Evolutionary conservation across 805 yeast genomes (phyloP).

Genomic region (Starmera quercuum): DNA sequence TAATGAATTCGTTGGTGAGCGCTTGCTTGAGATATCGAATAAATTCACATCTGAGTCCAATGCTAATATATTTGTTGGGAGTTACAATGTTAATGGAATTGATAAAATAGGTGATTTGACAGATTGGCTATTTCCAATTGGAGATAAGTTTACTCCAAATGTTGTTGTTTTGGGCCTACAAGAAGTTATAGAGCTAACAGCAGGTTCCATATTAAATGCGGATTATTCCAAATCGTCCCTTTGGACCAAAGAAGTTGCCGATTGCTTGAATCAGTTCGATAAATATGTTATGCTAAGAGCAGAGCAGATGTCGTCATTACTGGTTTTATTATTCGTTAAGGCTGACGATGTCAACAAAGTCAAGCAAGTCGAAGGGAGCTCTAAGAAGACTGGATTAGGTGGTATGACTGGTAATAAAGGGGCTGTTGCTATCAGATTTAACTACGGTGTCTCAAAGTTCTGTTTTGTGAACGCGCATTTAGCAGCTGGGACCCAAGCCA

Average conservation of each 20-base stretch:
- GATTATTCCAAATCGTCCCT: conserved; percentile 70
- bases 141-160: conserved; percentile 54
- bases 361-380: conserved; percentile 87
- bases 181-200: conserved; percentile 88
- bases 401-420: conserved; percentile 98
- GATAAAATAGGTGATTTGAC: conserved; percentile 48
- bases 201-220: conserved; percentile 82
- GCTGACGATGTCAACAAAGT: conserved; percentile 40
- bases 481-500: conserved; percentile 84
- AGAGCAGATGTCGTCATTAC: conserved; percentile 66
- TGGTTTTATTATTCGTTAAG: conserved; percentile 57
- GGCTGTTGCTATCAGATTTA: conserved; percentile 86
- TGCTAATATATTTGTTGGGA: conserved; percentile 68
- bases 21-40: conserved; percentile 35
- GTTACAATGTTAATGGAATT: conserved; percentile 82
- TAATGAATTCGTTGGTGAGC: conserved; percentile 70
- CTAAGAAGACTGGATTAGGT: conserved; percentile 91
- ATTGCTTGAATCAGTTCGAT: conserved; percentile 51
- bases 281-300: conserved; percentile 61
- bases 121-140: conserved; percentile 78
- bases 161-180: conserved; percentile 87
- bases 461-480: conserved; percentile 86
- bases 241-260: conserved; percentile 69
- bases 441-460: conserved; percentile 70
- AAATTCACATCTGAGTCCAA: conserved; percentile 51